Evolutionary conservation across 148 eudicot genomes (phyloP).

Genomic region (Euryodendron excelsum): DNA sequence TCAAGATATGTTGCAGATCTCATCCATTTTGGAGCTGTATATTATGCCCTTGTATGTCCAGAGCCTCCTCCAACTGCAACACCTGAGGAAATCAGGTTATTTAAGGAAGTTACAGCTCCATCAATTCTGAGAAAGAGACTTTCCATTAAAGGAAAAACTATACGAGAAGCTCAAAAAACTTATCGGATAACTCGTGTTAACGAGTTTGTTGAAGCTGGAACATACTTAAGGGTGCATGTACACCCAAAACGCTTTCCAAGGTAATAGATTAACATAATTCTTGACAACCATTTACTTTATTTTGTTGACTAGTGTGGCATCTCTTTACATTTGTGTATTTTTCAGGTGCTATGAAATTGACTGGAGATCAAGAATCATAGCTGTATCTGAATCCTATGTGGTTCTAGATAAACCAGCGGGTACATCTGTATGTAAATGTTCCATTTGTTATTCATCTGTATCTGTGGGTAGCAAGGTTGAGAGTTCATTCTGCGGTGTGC

Average conservation of each 20-base stretch:
- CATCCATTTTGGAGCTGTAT: slow-evolving; percentile 90
- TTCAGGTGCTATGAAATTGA: slow-evolving; percentile 95
- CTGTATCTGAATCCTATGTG: slow-evolving; percentile 78
- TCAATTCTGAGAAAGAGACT: slow-evolving; percentile 53
- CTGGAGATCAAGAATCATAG: slow-evolving; percentile 86
- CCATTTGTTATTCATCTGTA: neutral
- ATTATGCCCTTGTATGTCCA: slow-evolving; percentile 87
- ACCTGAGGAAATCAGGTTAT: slow-evolving; percentile 60
- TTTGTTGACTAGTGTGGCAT: neutral
- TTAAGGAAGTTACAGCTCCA: slow-evolving; percentile 68
- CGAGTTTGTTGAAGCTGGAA: slow-evolving; percentile 80
- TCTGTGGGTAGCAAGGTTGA: neutral
- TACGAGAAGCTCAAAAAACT: slow-evolving; percentile 90
- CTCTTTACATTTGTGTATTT: slow-evolving; percentile 20
- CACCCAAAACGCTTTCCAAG: slow-evolving; percentile 97
- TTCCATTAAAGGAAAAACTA: slow-evolving; percentile 87
- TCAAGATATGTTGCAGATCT: slow-evolving; percentile 90
- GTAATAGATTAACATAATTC: slow-evolving; percentile 31
- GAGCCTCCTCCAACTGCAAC: slow-evolving; percentile 82
- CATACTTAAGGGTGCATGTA: slow-evolving; percentile 90
- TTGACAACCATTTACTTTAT: slow-evolving; percentile 1
- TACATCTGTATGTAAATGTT: slow-evolving; percentile 71
- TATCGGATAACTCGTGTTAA: slow-evolving; percentile 53
- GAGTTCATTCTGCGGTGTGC: neutral
- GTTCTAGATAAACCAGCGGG: slow-evolving; percentile 97